phyloP scores from a whole-genome alignment of 805 yeast species.

The Tetrapisispora pingtungensis region DNA sequence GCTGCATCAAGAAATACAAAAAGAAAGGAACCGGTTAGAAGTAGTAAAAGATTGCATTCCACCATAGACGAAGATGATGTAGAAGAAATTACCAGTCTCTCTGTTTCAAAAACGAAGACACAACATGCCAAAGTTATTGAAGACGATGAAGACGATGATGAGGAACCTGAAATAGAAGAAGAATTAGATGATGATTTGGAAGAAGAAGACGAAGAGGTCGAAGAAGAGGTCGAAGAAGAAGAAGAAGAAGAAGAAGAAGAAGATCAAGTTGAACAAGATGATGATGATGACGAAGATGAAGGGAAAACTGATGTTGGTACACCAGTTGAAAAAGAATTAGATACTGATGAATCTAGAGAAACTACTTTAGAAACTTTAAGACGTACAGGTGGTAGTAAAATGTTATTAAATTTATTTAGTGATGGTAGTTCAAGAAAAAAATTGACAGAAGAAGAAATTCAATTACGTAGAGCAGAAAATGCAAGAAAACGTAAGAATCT shows the following conservation, averaged over 20 bases:
- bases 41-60: neutral
- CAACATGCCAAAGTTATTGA: conserved; percentile 5
- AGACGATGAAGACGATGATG: conserved; percentile 7
- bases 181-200: conserved; percentile 5
- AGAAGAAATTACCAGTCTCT: conserved; percentile 5
- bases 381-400: conserved; percentile 14
- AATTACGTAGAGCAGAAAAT: conserved; percentile 71
- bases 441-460: conserved; percentile 76
- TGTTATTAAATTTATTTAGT: conserved; percentile 13
- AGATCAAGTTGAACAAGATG: conserved; percentile 2
- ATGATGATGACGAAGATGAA: conserved; percentile 12
- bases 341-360: conserved; percentile 7
- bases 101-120: neutral
- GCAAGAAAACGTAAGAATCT: conserved; percentile 83
- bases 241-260: conserved; percentile 12
- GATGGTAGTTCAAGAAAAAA: conserved; percentile 34
- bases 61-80: neutral
- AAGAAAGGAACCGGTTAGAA: neutral
- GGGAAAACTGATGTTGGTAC: conserved; percentile 13
- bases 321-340: conserved; percentile 10
- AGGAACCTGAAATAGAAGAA: conserved; percentile 10
- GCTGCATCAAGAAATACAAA: neutral
- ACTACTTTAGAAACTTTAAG: conserved; percentile 16
- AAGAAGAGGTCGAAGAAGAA: conserved; percentile 16
- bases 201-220: conserved; percentile 19